These are phyloP conservation scores for Aspergillus luchuensis DNA, from an alignment of 2,329 filamentous ascomycete species.

Conservation along the genomic window DNA sequence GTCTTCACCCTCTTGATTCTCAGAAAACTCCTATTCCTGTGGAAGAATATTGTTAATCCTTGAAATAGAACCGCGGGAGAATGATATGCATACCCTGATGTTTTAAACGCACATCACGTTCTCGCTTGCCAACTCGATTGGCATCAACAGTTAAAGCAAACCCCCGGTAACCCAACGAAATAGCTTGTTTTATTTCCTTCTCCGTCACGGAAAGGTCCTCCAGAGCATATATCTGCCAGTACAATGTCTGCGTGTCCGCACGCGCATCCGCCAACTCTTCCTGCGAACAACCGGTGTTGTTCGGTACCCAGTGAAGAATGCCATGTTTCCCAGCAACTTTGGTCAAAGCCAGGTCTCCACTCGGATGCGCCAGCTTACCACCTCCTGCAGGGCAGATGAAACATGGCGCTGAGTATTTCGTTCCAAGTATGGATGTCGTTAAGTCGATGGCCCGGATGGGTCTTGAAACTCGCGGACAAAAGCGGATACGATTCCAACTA, in stretches of 20 bases:
- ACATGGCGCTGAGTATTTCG: not conserved
- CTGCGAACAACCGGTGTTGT: not conserved
- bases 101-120: no score
- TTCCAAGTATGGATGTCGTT: constrained; percentile 5
- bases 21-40: not conserved
- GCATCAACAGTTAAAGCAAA: constrained; percentile 15
- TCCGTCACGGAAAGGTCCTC: not conserved
- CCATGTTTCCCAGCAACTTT: constrained; percentile 3
- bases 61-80: no score
- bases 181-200: not conserved
- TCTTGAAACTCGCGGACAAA: constrained; percentile 9
- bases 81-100: no score
- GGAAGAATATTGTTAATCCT: no score
- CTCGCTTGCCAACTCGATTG: constrained; percentile 1
- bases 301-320: constrained; percentile 10
- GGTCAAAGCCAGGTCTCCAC: not conserved
- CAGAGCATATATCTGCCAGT: constrained; percentile 10
- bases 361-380: constrained; percentile 5
- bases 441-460: constrained; percentile 1
- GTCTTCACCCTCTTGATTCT: not conserved
- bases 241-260: not conserved
- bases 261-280: not conserved
- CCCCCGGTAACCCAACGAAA: constrained; percentile 5
- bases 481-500: constrained; percentile 8
- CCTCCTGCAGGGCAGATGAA: constrained; percentile 13